These are phyloP conservation scores for Kazachstania kunashirensis DNA, from an alignment of 805 yeast genomes.

Conservation along the genomic window DNA sequence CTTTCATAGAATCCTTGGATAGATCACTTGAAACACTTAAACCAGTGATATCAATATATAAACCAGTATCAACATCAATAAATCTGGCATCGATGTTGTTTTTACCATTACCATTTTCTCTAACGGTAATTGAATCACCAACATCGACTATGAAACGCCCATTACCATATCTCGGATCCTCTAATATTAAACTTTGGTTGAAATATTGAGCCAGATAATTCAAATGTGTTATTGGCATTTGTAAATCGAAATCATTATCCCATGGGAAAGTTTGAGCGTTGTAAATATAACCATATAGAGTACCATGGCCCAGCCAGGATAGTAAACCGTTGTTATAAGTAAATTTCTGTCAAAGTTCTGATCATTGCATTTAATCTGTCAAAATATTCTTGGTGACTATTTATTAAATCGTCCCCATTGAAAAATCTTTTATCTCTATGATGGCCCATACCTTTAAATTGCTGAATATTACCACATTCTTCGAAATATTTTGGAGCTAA, in stretches of 20 bases:
- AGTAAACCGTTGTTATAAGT: conserved; percentile 36
- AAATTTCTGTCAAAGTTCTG: conserved; percentile 44
- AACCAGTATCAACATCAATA: conserved; percentile 59
- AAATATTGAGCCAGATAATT: conserved; percentile 35
- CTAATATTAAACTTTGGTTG: conserved; percentile 38
- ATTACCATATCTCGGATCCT: conserved; percentile 40
- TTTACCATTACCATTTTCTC: conserved; percentile 47
- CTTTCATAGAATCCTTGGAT: conserved; percentile 11
- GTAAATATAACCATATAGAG: conserved; percentile 55
- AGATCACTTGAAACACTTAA: conserved; percentile 38
- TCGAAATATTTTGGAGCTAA: conserved; percentile 34
- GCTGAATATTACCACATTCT: conserved; percentile 19
- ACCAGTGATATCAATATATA: conserved; percentile 66
- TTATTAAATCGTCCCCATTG: conserved; percentile 35
- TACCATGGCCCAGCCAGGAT: conserved; percentile 61
- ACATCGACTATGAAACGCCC: conserved; percentile 47
- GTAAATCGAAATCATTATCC: conserved; percentile 61
- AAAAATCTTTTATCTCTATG: conserved; percentile 57
- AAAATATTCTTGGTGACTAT: conserved; percentile 29
- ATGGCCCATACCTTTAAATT: conserved; percentile 18
- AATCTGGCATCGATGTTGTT: conserved; percentile 68
- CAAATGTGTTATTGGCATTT: conserved; percentile 44
- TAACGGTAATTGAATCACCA: conserved; percentile 42
- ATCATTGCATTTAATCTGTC: conserved; percentile 35
- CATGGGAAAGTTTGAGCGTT: conserved; percentile 55